phyloP scores from a whole-genome alignment of 1,284 basidiomycete species.

The Heterobasidion irregulare region DNA sequence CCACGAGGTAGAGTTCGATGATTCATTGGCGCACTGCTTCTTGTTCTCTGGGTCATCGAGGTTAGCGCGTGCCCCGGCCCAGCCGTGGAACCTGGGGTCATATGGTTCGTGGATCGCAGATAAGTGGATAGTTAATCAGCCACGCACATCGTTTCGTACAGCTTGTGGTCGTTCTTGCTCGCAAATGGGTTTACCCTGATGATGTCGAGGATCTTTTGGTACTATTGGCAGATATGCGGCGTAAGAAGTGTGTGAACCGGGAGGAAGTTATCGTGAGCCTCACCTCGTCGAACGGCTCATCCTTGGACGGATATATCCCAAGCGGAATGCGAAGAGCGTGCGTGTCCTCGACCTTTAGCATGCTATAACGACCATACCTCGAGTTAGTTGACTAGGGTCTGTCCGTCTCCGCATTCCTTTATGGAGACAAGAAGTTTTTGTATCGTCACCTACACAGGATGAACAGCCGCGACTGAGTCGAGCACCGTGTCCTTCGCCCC shows the following conservation, averaged over 20 bases:
- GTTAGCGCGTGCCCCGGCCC: slow-evolving; percentile 65
- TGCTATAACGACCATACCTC: slow-evolving; percentile 23
- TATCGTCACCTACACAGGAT: slow-evolving; percentile 40
- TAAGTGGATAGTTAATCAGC: background rate
- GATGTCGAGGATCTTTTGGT: slow-evolving; percentile 41
- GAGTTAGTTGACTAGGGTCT: background rate
- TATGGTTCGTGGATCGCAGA: background rate
- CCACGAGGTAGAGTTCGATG: background rate
- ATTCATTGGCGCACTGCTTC: slow-evolving; percentile 38
- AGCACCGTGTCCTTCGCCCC: slow-evolving; percentile 29
- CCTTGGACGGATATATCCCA: slow-evolving; percentile 52
- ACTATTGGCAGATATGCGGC: slow-evolving; percentile 22
- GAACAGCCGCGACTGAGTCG: slow-evolving; percentile 41
- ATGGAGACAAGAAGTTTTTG: background rate
- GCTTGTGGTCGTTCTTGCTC: slow-evolving; percentile 44
- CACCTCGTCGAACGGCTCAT: slow-evolving; percentile 51
- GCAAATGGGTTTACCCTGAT: slow-evolving; percentile 45
- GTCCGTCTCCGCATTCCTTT: no score
- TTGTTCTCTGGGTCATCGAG: slow-evolving; percentile 55
- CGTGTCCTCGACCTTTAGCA: slow-evolving; percentile 49
- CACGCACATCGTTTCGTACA: slow-evolving; percentile 40
- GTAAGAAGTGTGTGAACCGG: background rate
- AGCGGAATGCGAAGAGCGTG: slow-evolving; percentile 44
- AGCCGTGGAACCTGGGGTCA: slow-evolving; percentile 52
- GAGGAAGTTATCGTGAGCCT: slow-evolving; percentile 7